phyloP scores from a whole-genome alignment of 2,329 filamentous ascomycete species.

The Zymoseptoria passerinii region DNA sequence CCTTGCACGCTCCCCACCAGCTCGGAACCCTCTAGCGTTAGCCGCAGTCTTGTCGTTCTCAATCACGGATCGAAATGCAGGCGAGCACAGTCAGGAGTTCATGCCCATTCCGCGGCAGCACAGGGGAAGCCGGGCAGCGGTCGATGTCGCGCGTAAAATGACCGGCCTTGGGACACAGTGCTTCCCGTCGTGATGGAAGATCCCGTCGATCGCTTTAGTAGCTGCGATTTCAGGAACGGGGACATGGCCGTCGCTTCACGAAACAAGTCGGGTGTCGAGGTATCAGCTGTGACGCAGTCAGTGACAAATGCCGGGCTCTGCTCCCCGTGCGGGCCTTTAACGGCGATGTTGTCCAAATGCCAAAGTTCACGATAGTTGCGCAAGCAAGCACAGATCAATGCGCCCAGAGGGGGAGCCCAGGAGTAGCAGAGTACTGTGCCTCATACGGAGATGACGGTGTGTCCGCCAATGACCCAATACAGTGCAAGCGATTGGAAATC shows the following conservation, averaged over 20 bases:
- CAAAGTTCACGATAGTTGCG: background rate
- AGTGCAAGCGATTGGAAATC: background rate
- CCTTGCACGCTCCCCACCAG: background rate
- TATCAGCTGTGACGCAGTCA: background rate
- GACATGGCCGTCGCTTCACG: background rate
- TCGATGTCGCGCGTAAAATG: background rate
- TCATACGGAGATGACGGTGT: background rate
- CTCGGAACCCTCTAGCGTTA: background rate
- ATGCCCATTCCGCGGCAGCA: background rate
- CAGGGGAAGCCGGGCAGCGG: background rate
- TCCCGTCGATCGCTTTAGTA: background rate
- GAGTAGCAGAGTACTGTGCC: background rate
- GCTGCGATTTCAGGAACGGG: background rate
- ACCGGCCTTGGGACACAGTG: background rate
- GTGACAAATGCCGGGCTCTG: background rate
- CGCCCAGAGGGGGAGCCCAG: background rate
- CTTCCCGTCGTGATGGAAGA: background rate
- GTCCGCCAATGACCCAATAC: background rate
- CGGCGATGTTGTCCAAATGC: background rate
- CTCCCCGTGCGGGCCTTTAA: background rate
- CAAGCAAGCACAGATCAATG: background rate
- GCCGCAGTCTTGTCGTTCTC: background rate
- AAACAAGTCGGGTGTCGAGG: background rate
- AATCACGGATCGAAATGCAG: background rate
- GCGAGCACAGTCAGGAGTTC: background rate